Percentiles rank a stretch among this genome's conserved stretches.
phyloP scores from a whole-genome alignment of 768 basidiomycete species.

The Macrolepiota albuminosa region DNA sequence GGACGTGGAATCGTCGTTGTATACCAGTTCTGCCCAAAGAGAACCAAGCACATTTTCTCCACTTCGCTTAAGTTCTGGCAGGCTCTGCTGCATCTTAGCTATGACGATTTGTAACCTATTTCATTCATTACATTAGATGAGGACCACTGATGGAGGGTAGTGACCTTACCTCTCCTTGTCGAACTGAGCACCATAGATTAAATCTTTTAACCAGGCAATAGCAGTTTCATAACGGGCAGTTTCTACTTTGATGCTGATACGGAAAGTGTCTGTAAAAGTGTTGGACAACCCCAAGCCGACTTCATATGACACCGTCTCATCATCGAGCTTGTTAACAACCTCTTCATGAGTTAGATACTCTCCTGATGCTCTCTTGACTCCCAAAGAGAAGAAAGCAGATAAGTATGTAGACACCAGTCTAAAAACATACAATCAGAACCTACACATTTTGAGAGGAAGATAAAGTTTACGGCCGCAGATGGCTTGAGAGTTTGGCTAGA shows the following conservation, averaged over 20 bases:
- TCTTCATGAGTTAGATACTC: conserved; percentile 77
- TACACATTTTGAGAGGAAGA: neutral
- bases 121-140: neutral
- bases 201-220: conserved; percentile 80
- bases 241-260: conserved; percentile 83
- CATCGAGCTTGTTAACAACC: conserved; percentile 85
- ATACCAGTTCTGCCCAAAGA: conserved; percentile 61
- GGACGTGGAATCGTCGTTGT: conserved; percentile 64
- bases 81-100: conserved; percentile 84
- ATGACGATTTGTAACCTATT: conserved; percentile 74
- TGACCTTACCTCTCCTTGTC: conserved; percentile 65
- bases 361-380: conserved; percentile 68
- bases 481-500: conserved; percentile 62
- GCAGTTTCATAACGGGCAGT: conserved; percentile 72
- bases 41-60: conserved; percentile 77
- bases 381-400: conserved; percentile 83
- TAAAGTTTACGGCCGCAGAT: conserved; percentile 65
- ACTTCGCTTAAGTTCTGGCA: conserved; percentile 90
- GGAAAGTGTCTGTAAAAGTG: conserved; percentile 69
- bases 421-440: conserved; percentile 5
- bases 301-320: conserved; percentile 88
- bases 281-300: conserved; percentile 58
- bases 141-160: neutral
- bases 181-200: conserved; percentile 73
- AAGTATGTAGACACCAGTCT: conserved; percentile 80